Base-by-base conservation (phyloP, 306 rosid genomes). In the Vachellia collinsii region DNA sequence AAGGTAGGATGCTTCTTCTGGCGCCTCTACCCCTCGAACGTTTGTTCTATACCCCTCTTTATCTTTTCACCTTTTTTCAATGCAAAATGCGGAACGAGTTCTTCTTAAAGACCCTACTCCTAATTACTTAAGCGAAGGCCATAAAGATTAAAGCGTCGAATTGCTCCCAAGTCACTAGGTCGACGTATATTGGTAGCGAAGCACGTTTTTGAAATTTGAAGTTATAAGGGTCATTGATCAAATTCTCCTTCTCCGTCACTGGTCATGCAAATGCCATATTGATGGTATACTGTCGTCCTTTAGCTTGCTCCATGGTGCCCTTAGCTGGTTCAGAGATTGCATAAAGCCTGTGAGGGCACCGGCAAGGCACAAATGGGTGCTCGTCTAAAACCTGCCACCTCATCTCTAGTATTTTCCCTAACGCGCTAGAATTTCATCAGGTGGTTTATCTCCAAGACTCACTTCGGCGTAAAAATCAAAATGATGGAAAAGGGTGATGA, bases 1-100 rank as follows among this genome's bases (percentile, higher is more conserved):
- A 90, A 90, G 97, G 97, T 92, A 82, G 6, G 3, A 1, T 72
- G 16, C 62, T 34, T 13, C 47, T 41, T 38, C 82, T 39, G 22
- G 70, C 5, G 34, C 61, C 3, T 1, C 38, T 43, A 23, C 4
- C 4, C n/a, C 7, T 43, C 41, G 43, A 69, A 43, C n/a, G 29
- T 20, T 11, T 29, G 19, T 43, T 67, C 70, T 13, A 16, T 38
- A 59, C 17, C 73, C 14, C 9, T 66, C 13, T 48, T 25, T 37
- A 8, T 53, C 75, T 7, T 46, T 70, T 70, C 51, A 42, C 37
- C 12, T 7, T 70, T 8, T 46, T 23, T n/a, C 13, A 41, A 25
- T 44, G 36, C 54, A 25, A 23, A 22, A 23, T 70, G 41, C 9
- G 75, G 59, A 13, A 23, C 36, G 51, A 22, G 3, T 46, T 70